phyloP scores from a whole-genome alignment of 345 rosid species.

The Populus simonii region DNA sequence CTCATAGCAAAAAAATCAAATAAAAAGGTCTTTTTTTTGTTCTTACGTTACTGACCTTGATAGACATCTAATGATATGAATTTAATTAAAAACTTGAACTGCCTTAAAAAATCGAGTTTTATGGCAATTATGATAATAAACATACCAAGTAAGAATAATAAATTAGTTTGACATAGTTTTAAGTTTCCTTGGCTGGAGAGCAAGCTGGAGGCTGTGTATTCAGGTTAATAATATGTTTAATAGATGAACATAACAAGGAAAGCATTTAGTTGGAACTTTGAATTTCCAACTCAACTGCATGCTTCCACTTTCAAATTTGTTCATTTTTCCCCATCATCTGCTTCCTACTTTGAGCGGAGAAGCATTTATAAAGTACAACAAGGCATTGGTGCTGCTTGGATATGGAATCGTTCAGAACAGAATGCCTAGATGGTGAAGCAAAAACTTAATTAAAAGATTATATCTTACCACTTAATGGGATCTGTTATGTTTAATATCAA shows the following conservation, averaged over 20 bases:
- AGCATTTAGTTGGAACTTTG: background rate
- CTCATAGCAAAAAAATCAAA: no score
- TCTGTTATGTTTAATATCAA: background rate
- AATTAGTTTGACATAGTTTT: no score
- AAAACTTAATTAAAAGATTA: background rate
- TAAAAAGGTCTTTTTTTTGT: no score
- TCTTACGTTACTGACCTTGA: no score
- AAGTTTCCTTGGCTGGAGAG: background rate
- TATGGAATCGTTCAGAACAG: background rate
- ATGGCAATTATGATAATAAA: no score
- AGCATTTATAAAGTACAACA: background rate
- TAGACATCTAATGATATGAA: no score
- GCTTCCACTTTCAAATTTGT: background rate
- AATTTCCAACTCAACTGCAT: background rate
- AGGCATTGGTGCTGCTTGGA: no score
- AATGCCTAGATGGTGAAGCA: background rate
- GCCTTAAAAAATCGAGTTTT: no score
- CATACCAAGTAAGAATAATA: no score
- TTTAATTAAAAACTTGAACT: no score
- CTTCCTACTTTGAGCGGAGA: background rate
- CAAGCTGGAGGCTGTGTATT: background rate
- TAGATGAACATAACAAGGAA: background rate
- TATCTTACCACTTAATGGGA: background rate
- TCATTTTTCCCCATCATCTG: background rate
- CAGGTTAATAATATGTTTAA: background rate